A percentile compares a stretch with the other conserved stretches of the same genome.
These are phyloP conservation scores for Linum trigynum DNA, from an alignment of 345 rosid genomes.

Conservation along the genomic window DNA sequence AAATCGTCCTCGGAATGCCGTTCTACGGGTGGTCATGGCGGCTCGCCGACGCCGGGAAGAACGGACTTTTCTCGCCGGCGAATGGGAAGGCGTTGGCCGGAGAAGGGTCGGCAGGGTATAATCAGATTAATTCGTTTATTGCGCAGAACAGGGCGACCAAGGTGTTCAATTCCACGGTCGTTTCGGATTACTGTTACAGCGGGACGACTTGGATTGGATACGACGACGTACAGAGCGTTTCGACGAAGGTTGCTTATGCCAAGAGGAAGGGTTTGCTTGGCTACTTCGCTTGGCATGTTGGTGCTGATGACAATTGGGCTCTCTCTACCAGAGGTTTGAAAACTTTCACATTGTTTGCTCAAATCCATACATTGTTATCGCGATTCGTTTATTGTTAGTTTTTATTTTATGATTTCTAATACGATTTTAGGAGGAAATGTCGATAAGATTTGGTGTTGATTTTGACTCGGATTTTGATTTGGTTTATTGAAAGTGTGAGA, in stretches of 20 bases:
- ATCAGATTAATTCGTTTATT: constrained; percentile 7
- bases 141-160: constrained; percentile 3
- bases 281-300: constrained; percentile 22
- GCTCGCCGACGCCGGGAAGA: constrained; percentile 10
- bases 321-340: constrained; percentile 16
- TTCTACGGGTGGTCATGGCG: constrained; percentile 21
- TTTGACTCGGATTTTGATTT: too few relatives aligned
- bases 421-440: too few relatives aligned
- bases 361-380: not conserved
- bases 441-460: too few relatives aligned
- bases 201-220: constrained; percentile 20
- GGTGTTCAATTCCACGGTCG: constrained; percentile 9
- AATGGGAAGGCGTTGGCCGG: constrained; percentile 8
- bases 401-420: too few relatives aligned
- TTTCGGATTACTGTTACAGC: constrained; percentile 9
- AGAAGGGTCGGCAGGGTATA: constrained; percentile 10
- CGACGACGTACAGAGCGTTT: constrained; percentile 14
- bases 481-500: not conserved
- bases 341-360: not conserved
- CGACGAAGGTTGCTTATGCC: constrained; percentile 17
- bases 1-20: constrained; percentile 20
- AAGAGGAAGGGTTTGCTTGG: constrained; percentile 18
- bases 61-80: constrained; percentile 18
- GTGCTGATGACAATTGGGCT: constrained; percentile 16
- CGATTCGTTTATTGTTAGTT: too few relatives aligned